Base-by-base conservation (phyloP, 331 rosid genomes). In the Phaseolus coccineus region DNA sequence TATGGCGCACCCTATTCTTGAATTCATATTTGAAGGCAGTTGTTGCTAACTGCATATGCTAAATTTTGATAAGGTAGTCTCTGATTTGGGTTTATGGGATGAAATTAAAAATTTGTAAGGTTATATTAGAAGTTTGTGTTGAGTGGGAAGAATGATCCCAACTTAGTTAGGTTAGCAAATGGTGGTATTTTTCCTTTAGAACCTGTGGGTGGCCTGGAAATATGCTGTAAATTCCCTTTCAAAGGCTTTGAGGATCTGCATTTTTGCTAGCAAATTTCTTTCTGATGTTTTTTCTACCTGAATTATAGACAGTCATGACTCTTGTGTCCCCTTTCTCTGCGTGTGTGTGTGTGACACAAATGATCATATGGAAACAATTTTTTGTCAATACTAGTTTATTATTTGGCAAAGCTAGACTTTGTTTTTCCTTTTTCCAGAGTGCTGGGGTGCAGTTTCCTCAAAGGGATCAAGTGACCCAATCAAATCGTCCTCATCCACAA, bases 391-490 rank as follows among this genome's bases (percentile, higher is more conserved):
- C 52, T 55, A 27, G 30, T 77, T 76, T 19, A n/a, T 71, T 53
- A 46, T 47, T 46, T 62, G 40, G 70, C 61, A 61, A 68, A 3
- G 5, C 39, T 59, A 46, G 65, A 37, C 52, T 63, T 19, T 74
- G 35, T 50, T 63, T 63, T 76, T 30, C 68, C 8, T 56, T 79
- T 42, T 77, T 77, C 40, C 89, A 94, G 98, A 92, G 87, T 84
- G 92, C 97, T 56, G 97, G 98, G 64, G 93, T 92, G 80, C 87
- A 94, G 79, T 94, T 94, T 83, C 94, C 95, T 67, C 95, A 89
- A 83, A 86, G 95, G 77, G 85, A 87, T 66, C 87, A 33, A 79
- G 76, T 81, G 46, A 88, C 84, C 46, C 79, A 82, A 80, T 68
- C 90, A 78, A 82, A 79, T 77, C 64, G 28, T 82, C 88, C 90